A percentile compares a stretch with the other conserved stretches of the same genome.
These are phyloP conservation scores for Erodium texanum DNA, from an alignment of 441 rosid species.

Conservation along the genomic window DNA sequence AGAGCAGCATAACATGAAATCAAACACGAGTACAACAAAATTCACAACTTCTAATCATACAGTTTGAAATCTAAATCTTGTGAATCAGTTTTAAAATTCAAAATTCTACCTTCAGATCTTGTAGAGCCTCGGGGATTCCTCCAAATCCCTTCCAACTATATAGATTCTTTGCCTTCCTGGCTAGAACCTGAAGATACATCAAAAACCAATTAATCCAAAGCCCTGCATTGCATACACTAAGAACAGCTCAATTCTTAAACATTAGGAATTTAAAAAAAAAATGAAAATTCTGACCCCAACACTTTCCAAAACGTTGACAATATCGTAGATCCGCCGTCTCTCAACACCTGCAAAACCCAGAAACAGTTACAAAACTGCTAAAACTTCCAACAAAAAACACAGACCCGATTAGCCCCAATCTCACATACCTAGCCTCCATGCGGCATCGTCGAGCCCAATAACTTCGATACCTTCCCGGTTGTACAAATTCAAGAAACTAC, in stretches of 20 bases:
- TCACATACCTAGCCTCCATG: conserved; percentile 49
- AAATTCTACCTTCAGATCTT: conserved; percentile 43
- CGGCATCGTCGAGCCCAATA: conserved; percentile 84
- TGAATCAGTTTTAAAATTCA: background rate
- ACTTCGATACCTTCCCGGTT: conserved; percentile 48
- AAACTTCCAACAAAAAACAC: background rate
- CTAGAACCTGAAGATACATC: conserved; percentile 44
- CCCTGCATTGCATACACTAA: background rate
- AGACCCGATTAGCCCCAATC: background rate
- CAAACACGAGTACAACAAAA: background rate
- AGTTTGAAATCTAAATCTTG: background rate
- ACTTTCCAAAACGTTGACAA: conserved; percentile 83
- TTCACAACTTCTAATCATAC: background rate
- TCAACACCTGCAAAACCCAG: conserved; percentile 56
- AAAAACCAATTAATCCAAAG: conserved; percentile 4
- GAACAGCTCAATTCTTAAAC: background rate
- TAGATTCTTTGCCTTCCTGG: conserved; percentile 68
- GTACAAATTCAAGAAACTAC: conserved; percentile 68
- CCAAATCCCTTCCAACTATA: conserved; percentile 84
- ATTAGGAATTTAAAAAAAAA: background rate
- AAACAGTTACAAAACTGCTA: background rate
- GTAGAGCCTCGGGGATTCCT: conserved; percentile 65
- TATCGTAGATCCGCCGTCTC: conserved; percentile 81
- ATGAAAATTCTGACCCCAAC: conserved; percentile 54
- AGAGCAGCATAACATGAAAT: conserved; percentile 17